Evolutionary conservation across 306 rosid species (phyloP).

Genomic region (Pterocarpus macrocarpus): DNA sequence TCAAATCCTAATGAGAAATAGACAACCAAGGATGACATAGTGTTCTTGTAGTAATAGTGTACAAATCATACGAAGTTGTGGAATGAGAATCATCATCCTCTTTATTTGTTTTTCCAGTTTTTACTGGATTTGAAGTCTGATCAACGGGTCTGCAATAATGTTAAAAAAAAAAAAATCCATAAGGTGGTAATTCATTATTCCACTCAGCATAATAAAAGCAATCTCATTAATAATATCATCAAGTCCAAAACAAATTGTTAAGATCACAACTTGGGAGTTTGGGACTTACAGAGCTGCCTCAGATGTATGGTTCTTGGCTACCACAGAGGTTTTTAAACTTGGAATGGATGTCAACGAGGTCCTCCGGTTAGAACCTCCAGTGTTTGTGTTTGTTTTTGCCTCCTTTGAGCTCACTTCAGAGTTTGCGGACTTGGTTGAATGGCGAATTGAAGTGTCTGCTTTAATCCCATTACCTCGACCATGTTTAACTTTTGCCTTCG

Average conservation of each 20-base stretch:
- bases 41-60: slow-evolving; percentile 32
- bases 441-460: slow-evolving; percentile 49
- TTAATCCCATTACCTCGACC: slow-evolving; percentile 54
- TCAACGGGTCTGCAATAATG: slow-evolving; percentile 62
- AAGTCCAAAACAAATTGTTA: background rate
- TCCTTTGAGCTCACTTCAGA: slow-evolving; percentile 60
- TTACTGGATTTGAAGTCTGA: slow-evolving; percentile 55
- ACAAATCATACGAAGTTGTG: slow-evolving; percentile 77
- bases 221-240: background rate
- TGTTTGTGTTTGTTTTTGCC: slow-evolving; percentile 45
- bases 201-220: slow-evolving; percentile 1
- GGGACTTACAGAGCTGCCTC: slow-evolving; percentile 64
- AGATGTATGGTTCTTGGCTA: slow-evolving; percentile 53
- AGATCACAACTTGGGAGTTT: slow-evolving; percentile 7
- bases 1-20: slow-evolving; percentile 23
- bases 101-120: slow-evolving; percentile 53
- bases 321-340: slow-evolving; percentile 58
- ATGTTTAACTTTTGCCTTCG: slow-evolving; percentile 54
- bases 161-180: slow-evolving; percentile 10
- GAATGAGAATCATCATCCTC: slow-evolving; percentile 85
- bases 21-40: slow-evolving; percentile 7
- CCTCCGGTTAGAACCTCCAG: slow-evolving; percentile 45
- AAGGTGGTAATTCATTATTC: slow-evolving; percentile 10
- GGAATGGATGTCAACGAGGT: slow-evolving; percentile 61
- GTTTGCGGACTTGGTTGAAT: slow-evolving; percentile 57